These are phyloP conservation scores for Allium fistulosum DNA, from an alignment of 106 monocot genomes.

Conservation along the genomic window DNA sequence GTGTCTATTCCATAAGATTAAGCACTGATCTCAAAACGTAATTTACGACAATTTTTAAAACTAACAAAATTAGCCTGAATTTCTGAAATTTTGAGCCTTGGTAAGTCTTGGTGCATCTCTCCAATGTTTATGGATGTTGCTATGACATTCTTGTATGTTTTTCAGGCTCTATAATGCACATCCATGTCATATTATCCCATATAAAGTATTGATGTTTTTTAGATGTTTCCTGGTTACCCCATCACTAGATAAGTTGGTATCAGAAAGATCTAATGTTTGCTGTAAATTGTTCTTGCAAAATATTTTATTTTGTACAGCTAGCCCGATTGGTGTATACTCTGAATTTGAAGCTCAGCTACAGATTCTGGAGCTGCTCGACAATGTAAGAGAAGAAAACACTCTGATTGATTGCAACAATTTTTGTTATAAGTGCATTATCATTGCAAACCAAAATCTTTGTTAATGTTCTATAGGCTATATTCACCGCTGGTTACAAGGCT, in stretches of 20 bases:
- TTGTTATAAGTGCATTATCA: not conserved
- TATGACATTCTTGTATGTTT: not conserved
- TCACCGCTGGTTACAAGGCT: conserved; percentile 97
- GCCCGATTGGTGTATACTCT: conserved; percentile 37
- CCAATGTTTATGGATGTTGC: not conserved
- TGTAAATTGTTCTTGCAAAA: not conserved
- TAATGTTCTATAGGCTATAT: conserved; percentile 54
- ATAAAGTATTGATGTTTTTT: not conserved
- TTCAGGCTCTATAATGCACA: not conserved
- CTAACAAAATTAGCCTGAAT: not conserved
- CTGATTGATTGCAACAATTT: not conserved
- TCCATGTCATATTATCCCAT: not conserved
- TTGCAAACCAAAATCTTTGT: not conserved
- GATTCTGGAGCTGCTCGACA: conserved; percentile 91
- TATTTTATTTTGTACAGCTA: conserved; percentile 35
- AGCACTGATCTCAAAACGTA: not conserved
- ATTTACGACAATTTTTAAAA: not conserved
- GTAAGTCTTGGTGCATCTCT: not conserved
- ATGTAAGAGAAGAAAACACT: conserved; percentile 37
- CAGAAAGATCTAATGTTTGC: not conserved
- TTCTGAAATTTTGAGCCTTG: not conserved
- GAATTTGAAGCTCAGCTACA: conserved; percentile 96
- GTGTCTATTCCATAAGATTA: no score
- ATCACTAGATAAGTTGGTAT: not conserved
- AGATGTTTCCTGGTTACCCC: not conserved